Conservation (phyloP, 352 stramenopile species). For the Pythium pectinolyticum region DNA sequence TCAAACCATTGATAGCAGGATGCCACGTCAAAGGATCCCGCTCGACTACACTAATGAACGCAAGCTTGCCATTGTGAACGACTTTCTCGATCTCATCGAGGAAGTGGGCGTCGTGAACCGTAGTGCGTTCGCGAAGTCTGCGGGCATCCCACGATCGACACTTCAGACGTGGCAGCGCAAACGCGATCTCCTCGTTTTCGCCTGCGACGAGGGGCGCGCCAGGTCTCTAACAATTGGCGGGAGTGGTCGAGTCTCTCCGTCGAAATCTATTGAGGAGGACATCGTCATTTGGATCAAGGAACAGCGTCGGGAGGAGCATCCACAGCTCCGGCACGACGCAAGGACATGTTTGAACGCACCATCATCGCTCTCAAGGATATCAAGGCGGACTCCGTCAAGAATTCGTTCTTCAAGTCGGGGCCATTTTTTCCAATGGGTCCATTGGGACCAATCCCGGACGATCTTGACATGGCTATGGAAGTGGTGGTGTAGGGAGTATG, state of each 20-base stretch:
- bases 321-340: neutral
- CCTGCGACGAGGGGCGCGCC: slow-evolving; percentile 1
- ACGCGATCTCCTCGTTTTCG: neutral
- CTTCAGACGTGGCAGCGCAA: neutral
- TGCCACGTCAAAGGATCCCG: neutral
- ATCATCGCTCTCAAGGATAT: slow-evolving; percentile 4
- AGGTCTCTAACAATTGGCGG: neutral
- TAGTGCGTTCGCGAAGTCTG: neutral
- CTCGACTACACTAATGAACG: neutral
- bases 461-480: neutral
- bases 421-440: slow-evolving; percentile 5
- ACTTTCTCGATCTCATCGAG: neutral
- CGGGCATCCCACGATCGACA: neutral
- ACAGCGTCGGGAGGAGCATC: neutral
- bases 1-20: neutral
- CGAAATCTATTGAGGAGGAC: neutral
- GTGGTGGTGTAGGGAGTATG: neutral
- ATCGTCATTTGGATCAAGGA: slow-evolving; percentile 6
- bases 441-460: neutral
- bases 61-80: neutral
- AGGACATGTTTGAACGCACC: slow-evolving; percentile 16
- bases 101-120: neutral
- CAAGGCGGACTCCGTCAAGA: neutral
- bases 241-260: neutral
- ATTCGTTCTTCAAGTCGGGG: slow-evolving; percentile 10